Evolutionary conservation across 2,329 filamentous ascomycete genomes (phyloP), one percentile per base, ranked within the genome.

Genomic region (Botrytis aclada): DNA sequence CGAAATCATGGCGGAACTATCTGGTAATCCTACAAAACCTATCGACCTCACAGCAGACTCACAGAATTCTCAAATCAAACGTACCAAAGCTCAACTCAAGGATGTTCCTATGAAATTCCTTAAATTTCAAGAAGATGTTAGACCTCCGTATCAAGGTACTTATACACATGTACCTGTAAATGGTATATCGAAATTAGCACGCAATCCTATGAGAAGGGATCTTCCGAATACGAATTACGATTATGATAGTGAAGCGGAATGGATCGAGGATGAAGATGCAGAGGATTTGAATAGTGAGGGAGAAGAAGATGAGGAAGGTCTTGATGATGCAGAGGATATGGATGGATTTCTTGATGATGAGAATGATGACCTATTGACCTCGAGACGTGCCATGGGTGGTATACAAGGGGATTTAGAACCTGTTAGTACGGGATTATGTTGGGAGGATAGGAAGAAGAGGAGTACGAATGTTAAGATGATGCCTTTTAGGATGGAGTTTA

Each of bases 211-310:
- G 78, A 81, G 84, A 77, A 81, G 86, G 81, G 74, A 82, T n/a
- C 83, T 94, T 1, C 82, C 84, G 20, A 88, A 90, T 8, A 86
- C 92, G 6, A 86, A 93, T 77, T 97, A 97, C 80, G 93, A 94
- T 76, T 94, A 95, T 80, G 93, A 96, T 79, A 95, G 93, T 4
- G 93, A 97, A 81, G 92, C 89, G 9, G 93, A 96, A 80, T 97
- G 93, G 93, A 86, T 90, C 65, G 91, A 94, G 79, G 87, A 87
- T 76, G 93, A 94, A 56, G 80, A 80, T 74, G 88, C 86, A 20
- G 88, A 89, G 74, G 87, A 89, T 73, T 79, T 87, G 12, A 81
- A 84, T 62, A 85, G 84, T 43, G 88, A 91, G 43, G 91, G 92
- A 39, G 91, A 92, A 61, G 90, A 92, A 67, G 86, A 93, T 4